Percentiles rank a stretch among this genome's conserved stretches.
Conservation (phyloP, 176 grass and related monocot species). For the Stipa capillata region DNA sequence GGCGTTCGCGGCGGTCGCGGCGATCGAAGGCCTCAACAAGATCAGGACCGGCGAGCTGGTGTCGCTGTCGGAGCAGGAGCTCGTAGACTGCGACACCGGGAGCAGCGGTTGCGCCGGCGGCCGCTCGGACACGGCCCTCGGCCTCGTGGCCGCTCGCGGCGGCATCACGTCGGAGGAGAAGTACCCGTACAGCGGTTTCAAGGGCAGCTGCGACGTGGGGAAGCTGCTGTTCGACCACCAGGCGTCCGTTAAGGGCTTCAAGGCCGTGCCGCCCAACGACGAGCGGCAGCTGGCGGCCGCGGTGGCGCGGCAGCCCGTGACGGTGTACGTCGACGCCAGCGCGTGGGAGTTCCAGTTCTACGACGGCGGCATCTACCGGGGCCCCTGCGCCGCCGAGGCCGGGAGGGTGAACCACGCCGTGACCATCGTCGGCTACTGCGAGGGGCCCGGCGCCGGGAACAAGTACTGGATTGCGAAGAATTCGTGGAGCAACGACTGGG, state of each 20-base stretch:
- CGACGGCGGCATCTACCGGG: conserved; percentile 31
- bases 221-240: neutral
- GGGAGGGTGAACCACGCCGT: conserved; percentile 23
- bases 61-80: conserved; percentile 34
- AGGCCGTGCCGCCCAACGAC: conserved; percentile 25
- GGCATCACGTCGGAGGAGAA: conserved; percentile 25
- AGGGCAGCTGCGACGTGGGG: conserved; percentile 8
- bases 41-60: conserved; percentile 31
- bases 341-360: conserved; percentile 32
- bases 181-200: neutral
- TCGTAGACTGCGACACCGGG: conserved; percentile 29
- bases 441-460: neutral
- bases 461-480: conserved; percentile 53
- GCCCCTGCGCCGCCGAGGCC: neutral
- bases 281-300: conserved; percentile 21
- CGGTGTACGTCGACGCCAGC: conserved; percentile 28
- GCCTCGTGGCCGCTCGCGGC: neutral
- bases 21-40: conserved; percentile 36
- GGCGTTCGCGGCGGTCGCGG: conserved; percentile 35
- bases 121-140: conserved; percentile 16
- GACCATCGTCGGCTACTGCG: conserved; percentile 42
- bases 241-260: neutral
- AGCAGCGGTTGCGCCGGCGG: conserved; percentile 27
- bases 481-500: conserved; percentile 46
- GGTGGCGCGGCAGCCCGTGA: conserved; percentile 40